A percentile compares a stretch with the other conserved stretches of the same genome.
phyloP scores from a whole-genome alignment of 305 asterid genomes.

The Fraxinus greggii region DNA sequence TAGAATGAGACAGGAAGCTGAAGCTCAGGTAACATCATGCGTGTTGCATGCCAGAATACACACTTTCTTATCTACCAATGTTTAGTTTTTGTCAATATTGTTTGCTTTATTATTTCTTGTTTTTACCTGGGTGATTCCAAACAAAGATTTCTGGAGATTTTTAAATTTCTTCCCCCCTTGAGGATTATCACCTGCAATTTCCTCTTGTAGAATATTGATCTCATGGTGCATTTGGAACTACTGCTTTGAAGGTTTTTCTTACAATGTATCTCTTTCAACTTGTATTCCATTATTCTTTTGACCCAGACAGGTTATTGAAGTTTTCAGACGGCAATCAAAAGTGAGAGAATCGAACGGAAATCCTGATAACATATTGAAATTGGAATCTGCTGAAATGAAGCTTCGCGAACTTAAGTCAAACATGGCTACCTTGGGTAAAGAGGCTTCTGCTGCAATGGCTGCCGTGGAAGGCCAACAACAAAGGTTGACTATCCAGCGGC shows the following conservation, averaged over 20 bases:
- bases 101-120: not conserved
- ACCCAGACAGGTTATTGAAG: conserved; percentile 57
- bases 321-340: conserved; percentile 61
- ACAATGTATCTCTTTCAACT: not conserved
- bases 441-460: conserved; percentile 64
- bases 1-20: conserved; percentile 62
- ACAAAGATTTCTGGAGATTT: not conserved
- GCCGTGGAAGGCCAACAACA: conserved; percentile 72
- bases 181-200: not conserved
- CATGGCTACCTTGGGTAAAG: conserved; percentile 57
- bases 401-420: conserved; percentile 63
- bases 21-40: conserved; percentile 56
- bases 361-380: conserved; percentile 45
- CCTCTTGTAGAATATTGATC: not conserved
- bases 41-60: not conserved
- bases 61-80: conserved; percentile 4
- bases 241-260: not conserved
- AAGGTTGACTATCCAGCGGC: conserved; percentile 56
- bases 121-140: not conserved
- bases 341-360: conserved; percentile 44
- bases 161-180: not conserved
- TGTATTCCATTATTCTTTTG: conserved; percentile 22
- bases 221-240: not conserved
- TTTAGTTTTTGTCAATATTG: not conserved
- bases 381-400: conserved; percentile 60